These are phyloP conservation scores for Pleurotus ostreatus DNA, from an alignment of 768 basidiomycete genomes.

Conservation along the genomic window DNA sequence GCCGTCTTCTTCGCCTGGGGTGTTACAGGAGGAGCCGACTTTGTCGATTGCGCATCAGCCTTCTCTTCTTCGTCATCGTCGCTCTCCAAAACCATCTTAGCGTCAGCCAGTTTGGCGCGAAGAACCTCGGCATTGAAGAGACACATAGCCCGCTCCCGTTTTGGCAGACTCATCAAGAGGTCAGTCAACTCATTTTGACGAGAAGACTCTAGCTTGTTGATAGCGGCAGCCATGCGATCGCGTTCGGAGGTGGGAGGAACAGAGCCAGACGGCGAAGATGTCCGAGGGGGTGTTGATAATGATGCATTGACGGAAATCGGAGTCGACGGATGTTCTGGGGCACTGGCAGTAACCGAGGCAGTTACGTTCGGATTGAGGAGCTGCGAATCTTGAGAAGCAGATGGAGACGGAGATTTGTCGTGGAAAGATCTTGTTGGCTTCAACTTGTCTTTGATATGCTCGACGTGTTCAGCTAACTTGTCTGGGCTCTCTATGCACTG, in stretches of 20 bases:
- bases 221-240: constrained; percentile 68
- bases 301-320: constrained; percentile 76
- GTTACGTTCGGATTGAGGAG: constrained; percentile 60
- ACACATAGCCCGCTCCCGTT: constrained; percentile 87
- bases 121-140: constrained; percentile 84
- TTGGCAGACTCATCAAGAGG: constrained; percentile 80
- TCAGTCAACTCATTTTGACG: constrained; percentile 67
- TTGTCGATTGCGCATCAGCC: constrained; percentile 16
- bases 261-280: constrained; percentile 74
- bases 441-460: constrained; percentile 30
- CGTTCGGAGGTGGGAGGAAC: constrained; percentile 59
- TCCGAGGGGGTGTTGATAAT: constrained; percentile 77
- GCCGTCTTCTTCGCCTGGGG: constrained; percentile 60
- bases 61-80: constrained; percentile 48
- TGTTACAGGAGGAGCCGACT: constrained; percentile 39
- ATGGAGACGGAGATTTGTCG: constrained; percentile 39
- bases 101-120: constrained; percentile 73
- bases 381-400: constrained; percentile 64
- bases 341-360: constrained; percentile 64
- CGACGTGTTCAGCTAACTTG: constrained; percentile 64
- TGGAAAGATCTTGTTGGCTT: constrained; percentile 29
- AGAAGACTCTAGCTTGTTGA: constrained; percentile 57
- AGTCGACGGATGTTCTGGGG: constrained; percentile 87
- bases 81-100: constrained; percentile 76
- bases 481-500: constrained; percentile 67